Evolutionary conservation across 164 flowering plant species (phyloP).

Genomic region (Aristolochia contorta): DNA sequence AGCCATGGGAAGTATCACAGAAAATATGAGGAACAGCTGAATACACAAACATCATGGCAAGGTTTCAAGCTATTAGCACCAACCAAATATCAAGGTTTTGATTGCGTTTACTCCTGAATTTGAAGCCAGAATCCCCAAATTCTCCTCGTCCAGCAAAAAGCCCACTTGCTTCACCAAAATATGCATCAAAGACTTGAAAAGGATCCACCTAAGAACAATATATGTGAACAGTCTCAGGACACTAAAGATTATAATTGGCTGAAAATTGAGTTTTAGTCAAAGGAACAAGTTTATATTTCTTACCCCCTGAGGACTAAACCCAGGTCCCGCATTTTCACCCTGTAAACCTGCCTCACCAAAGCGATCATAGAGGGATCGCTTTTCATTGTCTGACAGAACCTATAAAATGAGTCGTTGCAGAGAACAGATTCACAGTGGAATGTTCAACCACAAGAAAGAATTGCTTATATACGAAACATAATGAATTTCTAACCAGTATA

Average conservation of each 20-base stretch:
- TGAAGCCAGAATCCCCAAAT: constrained; percentile 31
- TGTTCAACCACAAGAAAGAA: too few species aligned
- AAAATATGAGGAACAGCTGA: not conserved
- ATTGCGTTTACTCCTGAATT: constrained; percentile 27
- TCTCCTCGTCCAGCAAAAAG: constrained; percentile 58
- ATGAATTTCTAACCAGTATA: too few species aligned
- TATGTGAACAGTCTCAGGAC: constrained; percentile 3
- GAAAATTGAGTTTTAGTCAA: not conserved
- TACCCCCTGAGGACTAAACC: constrained; percentile 50
- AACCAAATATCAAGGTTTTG: constrained; percentile 70
- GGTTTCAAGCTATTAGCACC: not conserved
- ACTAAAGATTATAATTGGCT: not conserved
- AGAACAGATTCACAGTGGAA: too few species aligned
- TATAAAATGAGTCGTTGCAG: constrained; percentile 18
- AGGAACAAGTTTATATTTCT: constrained; percentile 5
- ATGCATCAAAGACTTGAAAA: constrained; percentile 65
- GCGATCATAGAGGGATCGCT: constrained; percentile 81
- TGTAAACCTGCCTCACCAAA: constrained; percentile 90
- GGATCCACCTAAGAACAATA: constrained; percentile 61
- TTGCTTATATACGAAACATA: too few species aligned
- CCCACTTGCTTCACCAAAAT: constrained; percentile 63
- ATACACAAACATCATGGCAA: not conserved
- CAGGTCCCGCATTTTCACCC: constrained; percentile 46
- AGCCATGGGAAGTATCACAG: not conserved
- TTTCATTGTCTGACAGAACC: constrained; percentile 93